phyloP scores from a whole-genome alignment of 176 grass and related monocot species.

The Carex myosuroides region DNA sequence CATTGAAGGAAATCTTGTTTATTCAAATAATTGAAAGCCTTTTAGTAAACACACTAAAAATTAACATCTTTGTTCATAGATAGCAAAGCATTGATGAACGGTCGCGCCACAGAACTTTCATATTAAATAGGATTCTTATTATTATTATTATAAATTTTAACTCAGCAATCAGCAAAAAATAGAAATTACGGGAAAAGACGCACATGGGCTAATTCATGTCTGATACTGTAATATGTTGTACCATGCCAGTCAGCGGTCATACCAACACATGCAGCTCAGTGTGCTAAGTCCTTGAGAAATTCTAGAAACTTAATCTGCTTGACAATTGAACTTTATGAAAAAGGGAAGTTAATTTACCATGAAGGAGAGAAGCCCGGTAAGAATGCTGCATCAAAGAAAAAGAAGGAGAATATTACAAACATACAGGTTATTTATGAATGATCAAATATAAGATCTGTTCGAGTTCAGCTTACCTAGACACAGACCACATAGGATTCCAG shows the following conservation, averaged over 20 bases:
- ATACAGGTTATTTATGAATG: slow-evolving; percentile 6
- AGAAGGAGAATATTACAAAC: slow-evolving; percentile 3
- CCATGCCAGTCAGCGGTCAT: neutral
- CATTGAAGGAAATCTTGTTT: slow-evolving; percentile 7
- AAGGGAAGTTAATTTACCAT: slow-evolving; percentile 61
- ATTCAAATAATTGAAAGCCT: neutral
- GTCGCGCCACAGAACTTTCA: neutral
- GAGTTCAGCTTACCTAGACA: slow-evolving; percentile 61
- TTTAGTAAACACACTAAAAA: neutral
- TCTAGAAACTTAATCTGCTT: neutral
- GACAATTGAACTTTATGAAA: neutral
- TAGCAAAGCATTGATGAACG: neutral
- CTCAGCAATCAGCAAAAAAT: neutral
- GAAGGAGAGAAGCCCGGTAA: slow-evolving; percentile 92
- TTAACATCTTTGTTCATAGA: neutral
- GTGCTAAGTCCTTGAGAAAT: neutral
- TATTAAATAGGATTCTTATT: neutral
- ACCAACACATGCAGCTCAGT: neutral
- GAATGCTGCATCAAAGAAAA: slow-evolving; percentile 62
- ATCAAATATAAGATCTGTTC: slow-evolving; percentile 2
- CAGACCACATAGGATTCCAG: slow-evolving; percentile 99
- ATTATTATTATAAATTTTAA: neutral
- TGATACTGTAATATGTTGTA: neutral
- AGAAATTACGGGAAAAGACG: neutral
- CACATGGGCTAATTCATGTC: neutral